A percentile compares a stretch with the other conserved stretches of the same genome.
These are phyloP conservation scores for Phytomonas sp. DNA, from an alignment of 208 protist species.

Conservation along the genomic window DNA sequence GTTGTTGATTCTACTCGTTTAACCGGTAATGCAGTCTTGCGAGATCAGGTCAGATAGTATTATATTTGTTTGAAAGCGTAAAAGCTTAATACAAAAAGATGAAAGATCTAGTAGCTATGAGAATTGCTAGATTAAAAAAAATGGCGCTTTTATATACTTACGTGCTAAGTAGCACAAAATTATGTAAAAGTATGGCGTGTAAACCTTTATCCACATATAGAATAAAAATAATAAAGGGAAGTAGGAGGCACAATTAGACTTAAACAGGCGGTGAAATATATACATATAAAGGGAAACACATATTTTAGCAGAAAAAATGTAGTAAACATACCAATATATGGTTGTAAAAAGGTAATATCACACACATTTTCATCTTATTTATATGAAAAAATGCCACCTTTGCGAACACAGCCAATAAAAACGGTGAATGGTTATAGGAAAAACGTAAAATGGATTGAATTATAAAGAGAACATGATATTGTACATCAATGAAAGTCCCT, in stretches of 20 bases:
- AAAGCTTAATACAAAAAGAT: background rate
- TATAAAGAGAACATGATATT: background rate
- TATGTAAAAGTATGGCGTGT: constrained; percentile 1
- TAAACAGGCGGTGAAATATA: constrained; percentile 14
- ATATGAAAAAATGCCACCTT: background rate
- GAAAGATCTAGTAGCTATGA: background rate
- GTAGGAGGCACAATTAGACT: background rate
- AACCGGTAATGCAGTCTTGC: background rate
- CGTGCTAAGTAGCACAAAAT: constrained; percentile 9
- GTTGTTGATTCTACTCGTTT: background rate
- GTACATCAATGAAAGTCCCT: background rate
- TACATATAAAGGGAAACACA: constrained; percentile 18
- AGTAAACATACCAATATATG: background rate
- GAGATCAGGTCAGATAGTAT: background rate
- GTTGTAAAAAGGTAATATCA: constrained; percentile 5
- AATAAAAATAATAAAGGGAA: constrained; percentile 10
- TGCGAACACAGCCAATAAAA: background rate
- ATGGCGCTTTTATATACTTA: background rate
- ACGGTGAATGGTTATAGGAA: background rate
- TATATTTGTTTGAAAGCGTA: constrained; percentile 1
- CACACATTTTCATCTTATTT: background rate
- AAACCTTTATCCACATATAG: background rate
- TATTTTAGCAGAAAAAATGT: background rate
- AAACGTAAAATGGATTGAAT: background rate
- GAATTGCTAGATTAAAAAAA: constrained; percentile 12